Percentiles rank a stretch among this genome's conserved stretches.
Evolutionary conservation across 768 basidiomycete genomes (phyloP).

Genomic region (Termitomyces sp.): DNA sequence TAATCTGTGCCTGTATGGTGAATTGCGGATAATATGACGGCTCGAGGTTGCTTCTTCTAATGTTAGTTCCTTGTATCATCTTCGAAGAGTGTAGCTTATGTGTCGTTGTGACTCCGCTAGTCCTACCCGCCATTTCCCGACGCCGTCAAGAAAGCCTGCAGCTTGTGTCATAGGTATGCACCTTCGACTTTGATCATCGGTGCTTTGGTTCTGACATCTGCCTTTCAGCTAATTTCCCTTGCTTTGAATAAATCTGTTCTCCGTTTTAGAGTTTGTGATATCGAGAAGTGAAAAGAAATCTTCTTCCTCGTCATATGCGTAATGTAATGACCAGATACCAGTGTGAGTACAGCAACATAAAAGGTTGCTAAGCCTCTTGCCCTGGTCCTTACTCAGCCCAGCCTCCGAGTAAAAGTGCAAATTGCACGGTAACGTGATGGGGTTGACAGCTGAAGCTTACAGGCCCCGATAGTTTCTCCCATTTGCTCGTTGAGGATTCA

Average conservation of each 20-base stretch:
- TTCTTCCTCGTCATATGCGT: neutral
- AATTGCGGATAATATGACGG: neutral
- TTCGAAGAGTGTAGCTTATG: slow-evolving; percentile 4
- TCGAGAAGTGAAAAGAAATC: neutral
- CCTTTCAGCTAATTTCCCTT: neutral
- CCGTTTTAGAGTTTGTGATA: neutral
- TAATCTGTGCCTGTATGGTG: slow-evolving; percentile 11
- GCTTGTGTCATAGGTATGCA: slow-evolving; percentile 21
- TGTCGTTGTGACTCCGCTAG: neutral
- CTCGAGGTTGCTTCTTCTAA: neutral
- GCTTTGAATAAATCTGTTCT: neutral
- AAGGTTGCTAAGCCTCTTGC: neutral
- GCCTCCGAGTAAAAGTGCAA: neutral
- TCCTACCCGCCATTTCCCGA: slow-evolving; percentile 4
- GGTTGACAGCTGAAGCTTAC: neutral
- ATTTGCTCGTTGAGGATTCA: neutral
- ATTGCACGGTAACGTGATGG: neutral
- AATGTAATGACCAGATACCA: neutral
- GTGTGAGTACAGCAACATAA: neutral
- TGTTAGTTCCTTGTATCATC: slow-evolving; percentile 1
- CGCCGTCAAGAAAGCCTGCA: slow-evolving; percentile 38
- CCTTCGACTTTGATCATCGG: neutral
- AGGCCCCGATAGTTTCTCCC: too few relatives aligned
- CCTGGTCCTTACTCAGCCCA: neutral
- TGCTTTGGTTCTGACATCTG: neutral